These are phyloP conservation scores for Eucalyptus sp. DNA, from an alignment of 345 rosid species.

Conservation along the genomic window DNA sequence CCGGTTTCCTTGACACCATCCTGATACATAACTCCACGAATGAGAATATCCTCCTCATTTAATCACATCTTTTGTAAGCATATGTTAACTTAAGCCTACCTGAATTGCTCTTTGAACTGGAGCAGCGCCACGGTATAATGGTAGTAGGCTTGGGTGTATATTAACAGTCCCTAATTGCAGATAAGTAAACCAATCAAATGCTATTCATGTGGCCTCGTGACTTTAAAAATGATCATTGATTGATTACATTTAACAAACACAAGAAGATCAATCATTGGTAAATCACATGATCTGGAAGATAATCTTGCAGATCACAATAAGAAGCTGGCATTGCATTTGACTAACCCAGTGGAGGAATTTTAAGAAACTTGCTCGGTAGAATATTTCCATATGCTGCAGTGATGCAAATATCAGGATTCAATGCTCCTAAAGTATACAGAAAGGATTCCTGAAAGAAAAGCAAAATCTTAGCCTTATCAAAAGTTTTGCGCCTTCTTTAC, in stretches of 20 bases:
- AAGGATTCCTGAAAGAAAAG: constrained; percentile 43
- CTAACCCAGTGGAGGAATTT: constrained; percentile 72
- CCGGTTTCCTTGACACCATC: constrained; percentile 89
- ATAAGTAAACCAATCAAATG: neutral
- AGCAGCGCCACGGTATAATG: constrained; percentile 90
- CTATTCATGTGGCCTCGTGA: neutral
- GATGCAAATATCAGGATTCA: constrained; percentile 86
- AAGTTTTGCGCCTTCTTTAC: neutral
- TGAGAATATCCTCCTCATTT: neutral
- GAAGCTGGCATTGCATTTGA: neutral
- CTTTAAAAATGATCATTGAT: neutral
- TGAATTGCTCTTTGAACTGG: constrained; percentile 89
- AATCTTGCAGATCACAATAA: neutral
- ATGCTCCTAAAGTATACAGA: constrained; percentile 47
- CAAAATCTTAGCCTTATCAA: neutral
- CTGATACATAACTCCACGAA: constrained; percentile 18
- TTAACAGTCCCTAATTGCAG: constrained; percentile 66
- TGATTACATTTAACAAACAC: neutral
- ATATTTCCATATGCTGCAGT: constrained; percentile 98
- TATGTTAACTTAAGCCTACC: constrained; percentile 14
- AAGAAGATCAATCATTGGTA: neutral
- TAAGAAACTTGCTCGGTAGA: constrained; percentile 75
- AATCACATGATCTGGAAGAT: neutral
- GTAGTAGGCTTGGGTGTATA: constrained; percentile 88
- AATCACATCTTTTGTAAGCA: neutral